phyloP scores from a whole-genome alignment of 805 yeast genomes.

The Lipomyces yamanashiensis region DNA sequence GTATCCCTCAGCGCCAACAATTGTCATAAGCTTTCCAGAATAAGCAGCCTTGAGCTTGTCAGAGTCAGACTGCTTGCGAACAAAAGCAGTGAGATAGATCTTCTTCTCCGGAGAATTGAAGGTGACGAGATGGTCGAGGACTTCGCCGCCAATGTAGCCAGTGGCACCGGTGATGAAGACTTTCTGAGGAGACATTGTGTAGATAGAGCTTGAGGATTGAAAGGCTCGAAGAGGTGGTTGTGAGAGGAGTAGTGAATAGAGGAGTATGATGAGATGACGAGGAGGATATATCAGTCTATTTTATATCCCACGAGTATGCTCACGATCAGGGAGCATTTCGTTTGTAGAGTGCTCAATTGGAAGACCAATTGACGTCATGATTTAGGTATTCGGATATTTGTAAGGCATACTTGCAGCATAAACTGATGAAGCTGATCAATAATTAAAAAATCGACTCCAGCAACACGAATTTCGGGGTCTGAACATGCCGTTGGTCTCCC shows the following conservation, averaged over 20 bases:
- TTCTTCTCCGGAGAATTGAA: conserved; percentile 4
- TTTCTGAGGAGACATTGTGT: conserved; percentile 3
- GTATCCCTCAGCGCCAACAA: conserved; percentile 40
- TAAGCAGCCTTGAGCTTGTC: conserved; percentile 31
- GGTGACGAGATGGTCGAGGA: conserved; percentile 13
- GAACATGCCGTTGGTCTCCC: too few relatives aligned
- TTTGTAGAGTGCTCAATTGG: too few relatives aligned
- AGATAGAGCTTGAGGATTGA: neutral
- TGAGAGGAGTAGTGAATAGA: neutral
- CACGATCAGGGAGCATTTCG: too few relatives aligned
- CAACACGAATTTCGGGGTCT: too few relatives aligned
- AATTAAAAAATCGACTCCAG: too few relatives aligned
- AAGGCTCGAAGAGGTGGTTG: neutral
- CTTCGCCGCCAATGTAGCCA: conserved; percentile 28
- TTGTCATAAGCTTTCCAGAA: conserved; percentile 24
- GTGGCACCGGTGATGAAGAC: conserved; percentile 23
- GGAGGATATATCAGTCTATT: neutral
- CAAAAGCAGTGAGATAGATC: conserved; percentile 16
- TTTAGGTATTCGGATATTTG: too few relatives aligned
- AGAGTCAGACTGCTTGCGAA: conserved; percentile 18
- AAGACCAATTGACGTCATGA: too few relatives aligned
- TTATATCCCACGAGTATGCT: too few relatives aligned
- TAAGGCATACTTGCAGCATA: too few relatives aligned
- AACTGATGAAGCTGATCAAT: too few relatives aligned
- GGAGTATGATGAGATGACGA: neutral